Evolutionary conservation across 2,329 filamentous ascomycete species (phyloP).

Genomic region (Botrytis sinoallii): DNA sequence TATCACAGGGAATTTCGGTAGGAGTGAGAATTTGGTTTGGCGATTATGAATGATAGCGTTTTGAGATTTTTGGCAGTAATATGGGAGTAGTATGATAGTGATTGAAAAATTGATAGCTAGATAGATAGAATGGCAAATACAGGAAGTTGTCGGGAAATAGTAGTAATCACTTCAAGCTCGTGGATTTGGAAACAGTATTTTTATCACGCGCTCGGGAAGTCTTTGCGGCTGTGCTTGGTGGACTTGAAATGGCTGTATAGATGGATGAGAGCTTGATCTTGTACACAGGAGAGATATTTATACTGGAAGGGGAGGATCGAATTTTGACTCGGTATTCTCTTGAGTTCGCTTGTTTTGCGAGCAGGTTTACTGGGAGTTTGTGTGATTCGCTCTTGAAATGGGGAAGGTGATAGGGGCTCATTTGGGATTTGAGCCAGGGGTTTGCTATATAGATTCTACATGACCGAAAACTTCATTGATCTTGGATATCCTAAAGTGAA

Average conservation of each 20-base stretch:
- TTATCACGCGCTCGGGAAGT: background rate
- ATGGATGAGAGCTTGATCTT: background rate
- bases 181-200: background rate
- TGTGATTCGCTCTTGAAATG: background rate
- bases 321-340: background rate
- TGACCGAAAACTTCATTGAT: no score
- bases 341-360: background rate
- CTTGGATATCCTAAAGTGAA: no score
- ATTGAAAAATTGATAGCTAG: background rate
- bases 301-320: background rate
- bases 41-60: background rate
- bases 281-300: background rate
- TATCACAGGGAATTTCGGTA: accelerated
- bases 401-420: no score
- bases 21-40: background rate
- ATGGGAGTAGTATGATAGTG: background rate
- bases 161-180: background rate
- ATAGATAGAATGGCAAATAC: background rate
- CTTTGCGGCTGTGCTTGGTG: background rate
- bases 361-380: accelerated
- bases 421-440: no score
- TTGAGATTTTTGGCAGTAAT: background rate
- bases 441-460: no score
- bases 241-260: no score
- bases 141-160: background rate